phyloP scores from a whole-genome alignment of 768 basidiomycete genomes.

The Omphalotus guepiniiformis region DNA sequence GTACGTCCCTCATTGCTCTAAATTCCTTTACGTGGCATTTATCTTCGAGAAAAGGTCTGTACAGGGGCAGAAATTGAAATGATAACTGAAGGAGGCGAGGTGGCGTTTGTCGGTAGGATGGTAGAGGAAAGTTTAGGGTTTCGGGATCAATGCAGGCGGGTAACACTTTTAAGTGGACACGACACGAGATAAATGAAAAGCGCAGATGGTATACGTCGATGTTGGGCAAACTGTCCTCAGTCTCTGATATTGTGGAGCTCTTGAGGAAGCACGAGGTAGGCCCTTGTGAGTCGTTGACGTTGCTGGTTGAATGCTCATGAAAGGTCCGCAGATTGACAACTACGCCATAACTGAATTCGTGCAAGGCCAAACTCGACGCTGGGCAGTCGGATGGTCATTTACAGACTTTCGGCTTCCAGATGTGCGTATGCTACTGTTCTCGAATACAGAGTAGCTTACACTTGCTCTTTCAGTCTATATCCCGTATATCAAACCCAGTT shows the following conservation, averaged over 20 bases:
- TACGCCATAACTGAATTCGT: slow-evolving; percentile 82
- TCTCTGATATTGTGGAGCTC: slow-evolving; percentile 53
- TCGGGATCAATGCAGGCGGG: slow-evolving; percentile 55
- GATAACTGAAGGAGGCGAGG: slow-evolving; percentile 87
- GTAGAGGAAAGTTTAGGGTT: slow-evolving; percentile 63
- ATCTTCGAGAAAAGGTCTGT: slow-evolving; percentile 64
- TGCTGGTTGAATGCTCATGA: not conserved
- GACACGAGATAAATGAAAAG: not conserved
- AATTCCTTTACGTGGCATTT: not conserved
- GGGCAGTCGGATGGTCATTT: slow-evolving; percentile 90
- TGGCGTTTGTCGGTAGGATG: slow-evolving; percentile 71
- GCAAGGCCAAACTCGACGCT: slow-evolving; percentile 87
- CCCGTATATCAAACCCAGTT: slow-evolving; percentile 34
- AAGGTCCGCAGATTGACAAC: slow-evolving; percentile 62
- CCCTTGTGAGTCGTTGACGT: not conserved
- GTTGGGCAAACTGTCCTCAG: slow-evolving; percentile 81
- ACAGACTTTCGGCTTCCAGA: slow-evolving; percentile 64
- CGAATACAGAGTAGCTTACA: not conserved
- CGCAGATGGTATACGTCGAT: slow-evolving; percentile 90
- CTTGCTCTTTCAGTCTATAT: slow-evolving; percentile 25
- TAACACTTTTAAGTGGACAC: not conserved
- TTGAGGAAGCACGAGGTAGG: slow-evolving; percentile 39
- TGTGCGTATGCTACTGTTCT: slow-evolving; percentile 40
- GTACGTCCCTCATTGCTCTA: slow-evolving; percentile 37
- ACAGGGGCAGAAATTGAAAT: slow-evolving; percentile 87